These are phyloP conservation scores for Purpureocillium takamizusanense DNA, from an alignment of 2,329 filamentous ascomycete species.

Conservation along the genomic window DNA sequence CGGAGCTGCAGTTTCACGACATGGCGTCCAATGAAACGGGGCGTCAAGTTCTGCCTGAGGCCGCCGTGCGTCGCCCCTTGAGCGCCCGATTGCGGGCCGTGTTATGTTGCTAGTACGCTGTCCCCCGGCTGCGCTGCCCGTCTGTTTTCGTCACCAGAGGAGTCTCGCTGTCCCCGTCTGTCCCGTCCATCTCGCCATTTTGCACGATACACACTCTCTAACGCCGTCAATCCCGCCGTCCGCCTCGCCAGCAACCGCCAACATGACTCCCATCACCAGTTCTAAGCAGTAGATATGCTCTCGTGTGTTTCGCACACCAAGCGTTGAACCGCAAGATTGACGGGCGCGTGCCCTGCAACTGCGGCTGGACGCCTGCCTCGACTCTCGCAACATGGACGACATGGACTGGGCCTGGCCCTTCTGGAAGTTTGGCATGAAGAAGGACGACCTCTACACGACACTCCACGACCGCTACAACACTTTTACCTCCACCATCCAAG, in stretches of 20 bases:
- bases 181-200: constrained; percentile 2
- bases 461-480: constrained; percentile 54
- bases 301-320: constrained; percentile 2
- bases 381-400: constrained; percentile 39
- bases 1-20: neutral
- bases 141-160: constrained; percentile 8
- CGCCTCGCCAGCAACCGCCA: constrained; percentile 6
- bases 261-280: constrained; percentile 10
- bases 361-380: too few species aligned
- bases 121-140: constrained; percentile 5
- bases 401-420: constrained; percentile 44
- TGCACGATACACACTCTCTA: constrained; percentile 9
- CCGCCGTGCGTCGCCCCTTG: constrained; percentile 2
- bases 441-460: constrained; percentile 46
- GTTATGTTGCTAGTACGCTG: constrained; percentile 9
- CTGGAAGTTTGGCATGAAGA: constrained; percentile 56
- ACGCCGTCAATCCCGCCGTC: constrained; percentile 3
- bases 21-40: constrained; percentile 8
- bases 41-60: constrained; percentile 7
- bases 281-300: constrained; percentile 5
- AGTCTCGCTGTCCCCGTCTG: constrained; percentile 4
- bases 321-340: constrained; percentile 10
- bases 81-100: neutral
- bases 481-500: constrained; percentile 44
- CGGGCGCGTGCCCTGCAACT: too few species aligned